Evolutionary conservation across 208 protist species (phyloP).

Genomic region (Porcisia hertigi): DNA sequence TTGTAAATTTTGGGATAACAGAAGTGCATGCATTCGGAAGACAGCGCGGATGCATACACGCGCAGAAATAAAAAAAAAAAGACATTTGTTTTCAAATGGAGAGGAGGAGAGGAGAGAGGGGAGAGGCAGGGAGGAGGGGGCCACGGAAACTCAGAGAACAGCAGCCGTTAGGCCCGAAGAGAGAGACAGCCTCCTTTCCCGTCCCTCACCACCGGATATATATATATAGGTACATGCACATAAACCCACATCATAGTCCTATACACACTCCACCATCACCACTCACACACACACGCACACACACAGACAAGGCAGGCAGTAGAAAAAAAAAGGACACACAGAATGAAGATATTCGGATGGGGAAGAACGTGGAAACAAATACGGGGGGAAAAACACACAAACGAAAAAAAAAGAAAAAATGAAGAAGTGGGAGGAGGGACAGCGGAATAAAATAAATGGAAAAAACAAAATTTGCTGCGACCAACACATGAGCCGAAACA

Average conservation of each 20-base stretch:
- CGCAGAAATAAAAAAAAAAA: neutral
- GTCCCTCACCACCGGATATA: no score
- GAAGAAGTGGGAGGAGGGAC: no score
- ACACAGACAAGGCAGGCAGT: neutral
- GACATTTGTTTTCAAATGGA: neutral
- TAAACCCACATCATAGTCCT: no score
- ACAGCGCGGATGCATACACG: neutral
- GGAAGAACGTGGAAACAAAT: neutral
- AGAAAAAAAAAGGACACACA: neutral
- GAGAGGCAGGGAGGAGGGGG: neutral
- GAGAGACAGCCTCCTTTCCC: no score
- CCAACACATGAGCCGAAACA: neutral
- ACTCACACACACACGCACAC: neutral
- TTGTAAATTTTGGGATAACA: neutral
- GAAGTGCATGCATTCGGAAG: neutral
- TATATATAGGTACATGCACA: no score
- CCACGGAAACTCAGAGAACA: no score
- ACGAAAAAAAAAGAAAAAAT: neutral
- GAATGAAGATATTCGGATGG: neutral
- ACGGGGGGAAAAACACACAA: no score
- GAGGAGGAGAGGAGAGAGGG: neutral
- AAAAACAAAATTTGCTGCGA: no score
- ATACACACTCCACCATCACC: neutral
- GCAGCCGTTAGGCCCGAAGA: no score
- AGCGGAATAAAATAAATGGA: no score